These are phyloP conservation scores for Angomonas deanei DNA, from an alignment of 208 protist genomes.

Conservation along the genomic window DNA sequence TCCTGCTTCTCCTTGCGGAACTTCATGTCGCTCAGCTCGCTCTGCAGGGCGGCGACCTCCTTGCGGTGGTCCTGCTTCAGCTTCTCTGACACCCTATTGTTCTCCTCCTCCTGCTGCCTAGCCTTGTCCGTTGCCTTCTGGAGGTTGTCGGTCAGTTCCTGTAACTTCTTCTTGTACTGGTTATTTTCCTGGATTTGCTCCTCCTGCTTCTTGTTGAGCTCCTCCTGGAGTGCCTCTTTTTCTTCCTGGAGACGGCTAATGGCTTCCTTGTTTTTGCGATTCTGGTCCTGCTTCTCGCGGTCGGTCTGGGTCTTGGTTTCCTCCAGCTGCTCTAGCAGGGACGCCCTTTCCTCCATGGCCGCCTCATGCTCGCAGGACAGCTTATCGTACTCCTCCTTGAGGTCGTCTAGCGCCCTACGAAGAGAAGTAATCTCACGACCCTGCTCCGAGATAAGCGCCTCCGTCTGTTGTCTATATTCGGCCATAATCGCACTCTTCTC, in stretches of 20 bases:
- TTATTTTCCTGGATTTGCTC: conserved; percentile 31
- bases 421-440: conserved; percentile 76
- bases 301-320: conserved; percentile 27
- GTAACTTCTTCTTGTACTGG: conserved; percentile 26
- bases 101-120: conserved; percentile 36
- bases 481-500: conserved; percentile 86
- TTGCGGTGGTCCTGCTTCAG: conserved; percentile 44
- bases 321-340: conserved; percentile 31
- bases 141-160: conserved; percentile 53
- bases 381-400: conserved; percentile 41
- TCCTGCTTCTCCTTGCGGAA: conserved; percentile 25
- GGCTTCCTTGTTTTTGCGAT: conserved; percentile 36
- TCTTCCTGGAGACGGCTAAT: conserved; percentile 30
- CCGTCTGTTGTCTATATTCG: conserved; percentile 84
- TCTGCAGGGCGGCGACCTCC: conserved; percentile 33
- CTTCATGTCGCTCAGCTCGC: conserved; percentile 32
- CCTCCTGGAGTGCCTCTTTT: conserved; percentile 30
- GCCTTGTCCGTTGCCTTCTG: conserved; percentile 37
- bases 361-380: conserved; percentile 34
- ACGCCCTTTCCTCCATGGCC: conserved; percentile 23
- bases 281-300: conserved; percentile 34
- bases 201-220: conserved; percentile 39
- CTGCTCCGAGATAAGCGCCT: conserved; percentile 81
- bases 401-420: conserved; percentile 41
- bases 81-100: conserved; percentile 27